Evolutionary conservation across 1,284 basidiomycete species (phyloP), one percentile per base, ranked within the genome.

Genomic region (Melampsora americana): DNA sequence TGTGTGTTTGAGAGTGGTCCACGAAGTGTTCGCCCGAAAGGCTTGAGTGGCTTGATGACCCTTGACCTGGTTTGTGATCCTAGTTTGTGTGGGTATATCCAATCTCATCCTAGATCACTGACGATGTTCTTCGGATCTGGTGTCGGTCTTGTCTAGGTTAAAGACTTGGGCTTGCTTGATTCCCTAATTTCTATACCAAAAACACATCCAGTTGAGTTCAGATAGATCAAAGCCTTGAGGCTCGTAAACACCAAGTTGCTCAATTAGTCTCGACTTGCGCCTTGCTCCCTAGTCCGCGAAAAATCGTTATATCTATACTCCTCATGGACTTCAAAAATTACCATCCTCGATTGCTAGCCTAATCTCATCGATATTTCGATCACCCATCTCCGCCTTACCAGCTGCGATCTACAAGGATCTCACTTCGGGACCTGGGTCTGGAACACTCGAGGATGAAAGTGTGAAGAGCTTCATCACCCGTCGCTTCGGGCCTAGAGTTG

Each of bases 1-100:
- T 85, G 91, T 14, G 80, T 91, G 5, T 84, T 95, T 20, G 93
- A 96, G 84, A 86, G 87, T 39, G 93, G 93, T 0, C 93, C 93
- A 44, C 85, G 93, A 53, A 93, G 91, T 20, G 84, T 95, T 28
- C 85, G 92, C 44, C 91, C 92, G 0, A 89, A 88, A 77, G 88
- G 90, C 1, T 86, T 87, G 77, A 84, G 88, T 53, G 84, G 84
- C 0, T 83, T 84, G 53, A 79, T 82, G 0, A 81, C 81, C 3
- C 85, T 75, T 39, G 66, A 75, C 30, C 42, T 75, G 32, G 73
- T 75, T 42, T 82, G 91, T 86, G 46, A 32, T 70, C 53, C 1
- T 74, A 23, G 60, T 32, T 65, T n/a, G 9, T 53, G 32, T 35
- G 32, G 12, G 30, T 56, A 23, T n/a, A 23, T 32, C 23, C 26